Percentiles rank a stretch among this genome's conserved stretches.
phyloP scores from a whole-genome alignment of 2,329 filamentous ascomycete species.

The Dothiorella sarmentorum region DNA sequence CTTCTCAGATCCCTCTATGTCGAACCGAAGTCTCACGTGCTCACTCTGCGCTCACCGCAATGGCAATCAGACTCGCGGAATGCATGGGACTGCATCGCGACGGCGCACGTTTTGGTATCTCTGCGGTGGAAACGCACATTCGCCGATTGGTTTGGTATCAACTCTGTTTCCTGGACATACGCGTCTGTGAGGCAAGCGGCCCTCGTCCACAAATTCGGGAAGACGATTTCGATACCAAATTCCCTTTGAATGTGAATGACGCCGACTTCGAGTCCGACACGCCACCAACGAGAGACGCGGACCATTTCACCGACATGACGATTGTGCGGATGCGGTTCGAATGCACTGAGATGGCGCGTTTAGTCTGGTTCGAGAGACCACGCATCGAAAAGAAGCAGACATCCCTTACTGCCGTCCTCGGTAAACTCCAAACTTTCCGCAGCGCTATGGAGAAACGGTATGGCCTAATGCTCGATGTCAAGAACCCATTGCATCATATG shows the following conservation, averaged over 20 bases:
- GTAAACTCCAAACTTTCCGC: constrained; percentile 67
- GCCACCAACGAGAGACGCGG: constrained; percentile 44
- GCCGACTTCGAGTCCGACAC: constrained; percentile 52
- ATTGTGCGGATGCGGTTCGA: constrained; percentile 68
- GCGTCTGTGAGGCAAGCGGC: constrained; percentile 71
- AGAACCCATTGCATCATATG: constrained; percentile 60
- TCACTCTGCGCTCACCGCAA: constrained; percentile 69
- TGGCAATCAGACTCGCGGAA: constrained; percentile 69
- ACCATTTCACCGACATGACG: constrained; percentile 65
- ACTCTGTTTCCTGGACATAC: constrained; percentile 71
- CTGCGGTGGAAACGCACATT: constrained; percentile 66
- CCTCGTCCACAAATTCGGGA: constrained; percentile 67
- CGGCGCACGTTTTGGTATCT: constrained; percentile 62
- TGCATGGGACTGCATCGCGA: constrained; percentile 76
- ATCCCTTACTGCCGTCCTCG: constrained; percentile 61
- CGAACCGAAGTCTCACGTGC: constrained; percentile 68
- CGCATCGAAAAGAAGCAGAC: constrained; percentile 60
- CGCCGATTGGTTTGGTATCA: constrained; percentile 74
- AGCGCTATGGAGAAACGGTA: constrained; percentile 64
- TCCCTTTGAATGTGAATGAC: constrained; percentile 70
- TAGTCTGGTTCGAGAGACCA: constrained; percentile 66
- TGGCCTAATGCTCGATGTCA: constrained; percentile 58
- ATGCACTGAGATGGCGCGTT: constrained; percentile 68
- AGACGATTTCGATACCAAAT: constrained; percentile 71
- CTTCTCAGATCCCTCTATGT: constrained; percentile 63